Conservation (phyloP, 805 yeast species). For the Yueomyces sinensis region DNA sequence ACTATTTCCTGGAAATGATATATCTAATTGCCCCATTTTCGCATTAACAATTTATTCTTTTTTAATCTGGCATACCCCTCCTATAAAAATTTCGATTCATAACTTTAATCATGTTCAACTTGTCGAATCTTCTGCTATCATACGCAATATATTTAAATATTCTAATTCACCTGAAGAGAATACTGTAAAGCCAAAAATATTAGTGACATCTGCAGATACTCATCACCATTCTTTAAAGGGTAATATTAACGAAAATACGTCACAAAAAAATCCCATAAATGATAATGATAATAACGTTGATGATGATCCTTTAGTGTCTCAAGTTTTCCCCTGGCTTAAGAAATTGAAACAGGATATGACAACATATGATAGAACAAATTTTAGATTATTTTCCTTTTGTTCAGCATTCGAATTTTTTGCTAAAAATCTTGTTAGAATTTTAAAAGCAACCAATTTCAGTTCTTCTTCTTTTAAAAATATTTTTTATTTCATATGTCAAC, state of each 20-base stretch:
- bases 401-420: conserved; percentile 22
- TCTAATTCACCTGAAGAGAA: not conserved
- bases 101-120: conserved; percentile 11
- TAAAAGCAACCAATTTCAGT: not conserved
- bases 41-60: conserved; percentile 20
- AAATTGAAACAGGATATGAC: conserved; percentile 16
- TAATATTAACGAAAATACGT: not conserved
- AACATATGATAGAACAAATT: conserved; percentile 20
- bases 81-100: conserved; percentile 11
- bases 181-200: not conserved
- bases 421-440: conserved; percentile 17
- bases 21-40: conserved; percentile 22
- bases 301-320: conserved; percentile 4
- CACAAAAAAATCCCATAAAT: not conserved
- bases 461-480: not conserved
- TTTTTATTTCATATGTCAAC: not conserved
- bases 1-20: conserved; percentile 5
- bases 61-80: conserved; percentile 16
- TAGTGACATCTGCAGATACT: not conserved
- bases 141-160: not conserved
- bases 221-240: not conserved
- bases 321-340: conserved; percentile 23
- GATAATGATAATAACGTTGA: not conserved
- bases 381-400: conserved; percentile 18
- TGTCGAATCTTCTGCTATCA: conserved; percentile 6